Evolutionary conservation across 2,329 filamentous ascomycete species (phyloP).

Genomic region (Fusarium sp.): DNA sequence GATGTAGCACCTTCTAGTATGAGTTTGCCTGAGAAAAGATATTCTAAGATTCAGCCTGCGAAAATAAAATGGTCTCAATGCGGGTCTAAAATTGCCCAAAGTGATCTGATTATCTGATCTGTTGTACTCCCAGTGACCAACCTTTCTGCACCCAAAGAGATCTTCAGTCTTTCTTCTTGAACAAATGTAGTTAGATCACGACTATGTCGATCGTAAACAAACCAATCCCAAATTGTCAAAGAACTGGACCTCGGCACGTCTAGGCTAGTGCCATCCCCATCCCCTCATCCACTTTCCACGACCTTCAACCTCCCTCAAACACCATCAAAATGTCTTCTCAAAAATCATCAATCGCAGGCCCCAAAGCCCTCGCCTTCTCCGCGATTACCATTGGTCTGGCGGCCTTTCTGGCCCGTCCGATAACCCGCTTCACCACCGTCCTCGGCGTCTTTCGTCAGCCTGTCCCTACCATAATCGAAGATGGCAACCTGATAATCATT

Average conservation of each 20-base stretch:
- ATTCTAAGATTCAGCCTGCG: fast-evolving
- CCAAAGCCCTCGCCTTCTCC: not conserved
- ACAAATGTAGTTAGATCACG: not conserved
- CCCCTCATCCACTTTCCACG: not conserved
- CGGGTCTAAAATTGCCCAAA: not conserved
- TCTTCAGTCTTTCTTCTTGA: fast-evolving
- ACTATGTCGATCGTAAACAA: not conserved
- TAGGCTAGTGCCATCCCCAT: not conserved
- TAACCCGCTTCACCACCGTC: slow-evolving; percentile 26
- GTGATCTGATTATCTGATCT: fast-evolving
- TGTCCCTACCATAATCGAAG: slow-evolving; percentile 33
- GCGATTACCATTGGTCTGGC: not conserved
- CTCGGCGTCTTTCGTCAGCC: slow-evolving; percentile 47
- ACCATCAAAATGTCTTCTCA: not conserved
- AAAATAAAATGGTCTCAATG: too few relatives aligned
- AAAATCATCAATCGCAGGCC: not conserved
- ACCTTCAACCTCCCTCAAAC: not conserved
- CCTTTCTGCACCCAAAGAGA: fast-evolving
- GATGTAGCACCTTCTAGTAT: fast-evolving
- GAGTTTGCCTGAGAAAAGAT: fast-evolving
- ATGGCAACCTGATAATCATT: slow-evolving; percentile 54
- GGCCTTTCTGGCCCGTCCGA: not conserved
- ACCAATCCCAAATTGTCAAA: not conserved
- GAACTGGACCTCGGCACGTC: not conserved
- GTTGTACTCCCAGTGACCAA: fast-evolving